A percentile compares a stretch with the other conserved stretches of the same genome.
Evolutionary conservation across 2,329 filamentous ascomycete genomes (phyloP).

Genomic region (Amylocarpus encephaloides): DNA sequence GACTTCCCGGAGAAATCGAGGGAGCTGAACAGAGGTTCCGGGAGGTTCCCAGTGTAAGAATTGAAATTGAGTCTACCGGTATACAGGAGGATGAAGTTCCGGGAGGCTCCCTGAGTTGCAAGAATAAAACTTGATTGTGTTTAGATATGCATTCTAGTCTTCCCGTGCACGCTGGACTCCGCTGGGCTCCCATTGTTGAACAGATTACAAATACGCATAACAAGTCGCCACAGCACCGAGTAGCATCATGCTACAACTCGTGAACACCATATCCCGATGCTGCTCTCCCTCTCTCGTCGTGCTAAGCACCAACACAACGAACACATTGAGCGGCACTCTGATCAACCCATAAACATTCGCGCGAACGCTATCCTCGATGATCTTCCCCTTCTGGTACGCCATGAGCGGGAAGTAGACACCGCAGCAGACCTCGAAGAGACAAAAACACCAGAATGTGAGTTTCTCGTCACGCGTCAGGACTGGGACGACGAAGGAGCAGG

Average conservation of each 20-base stretch:
- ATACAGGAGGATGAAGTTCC: too few relatives aligned
- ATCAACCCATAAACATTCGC: slow-evolving; percentile 50
- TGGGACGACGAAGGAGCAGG: slow-evolving; percentile 36
- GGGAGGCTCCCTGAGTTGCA: too few relatives aligned
- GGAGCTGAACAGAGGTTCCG: too few relatives aligned
- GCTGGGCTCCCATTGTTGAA: too few relatives aligned
- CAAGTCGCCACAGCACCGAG: neutral
- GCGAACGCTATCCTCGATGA: slow-evolving; percentile 46
- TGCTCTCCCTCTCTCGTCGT: slow-evolving; percentile 37
- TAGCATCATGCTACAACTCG: neutral
- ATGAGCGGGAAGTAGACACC: slow-evolving; percentile 53
- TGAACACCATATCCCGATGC: slow-evolving; percentile 5
- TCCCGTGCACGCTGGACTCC: too few relatives aligned
- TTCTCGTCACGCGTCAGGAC: slow-evolving; percentile 38
- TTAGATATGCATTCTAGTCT: too few relatives aligned
- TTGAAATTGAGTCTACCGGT: too few relatives aligned
- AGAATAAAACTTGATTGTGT: too few relatives aligned
- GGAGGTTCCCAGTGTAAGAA: too few relatives aligned
- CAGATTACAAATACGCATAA: neutral
- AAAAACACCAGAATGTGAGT: slow-evolving; percentile 49
- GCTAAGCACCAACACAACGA: slow-evolving; percentile 43
- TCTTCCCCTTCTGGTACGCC: slow-evolving; percentile 44
- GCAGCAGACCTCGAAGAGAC: slow-evolving; percentile 49
- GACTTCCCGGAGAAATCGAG: too few relatives aligned
- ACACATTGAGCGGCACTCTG: slow-evolving; percentile 50